These are phyloP conservation scores for Coemansia sp. DNA, from an alignment of 192 early-diverging fungal genomes.

Conservation along the genomic window DNA sequence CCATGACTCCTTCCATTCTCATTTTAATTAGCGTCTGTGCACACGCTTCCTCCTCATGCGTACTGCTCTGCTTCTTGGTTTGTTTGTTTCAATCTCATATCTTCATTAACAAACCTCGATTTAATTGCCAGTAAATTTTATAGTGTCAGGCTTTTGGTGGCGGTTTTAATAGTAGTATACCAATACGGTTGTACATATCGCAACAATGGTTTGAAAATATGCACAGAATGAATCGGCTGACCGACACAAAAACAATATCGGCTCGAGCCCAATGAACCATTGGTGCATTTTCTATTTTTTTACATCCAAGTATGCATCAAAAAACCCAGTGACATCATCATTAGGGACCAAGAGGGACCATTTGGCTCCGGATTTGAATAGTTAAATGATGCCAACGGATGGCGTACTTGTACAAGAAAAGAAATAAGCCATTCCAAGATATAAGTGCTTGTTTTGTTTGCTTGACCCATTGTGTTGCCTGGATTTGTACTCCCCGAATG, in stretches of 20 bases:
- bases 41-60: not conserved
- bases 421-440: not conserved
- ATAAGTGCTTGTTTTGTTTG: not conserved
- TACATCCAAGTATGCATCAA: not conserved
- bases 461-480: not conserved
- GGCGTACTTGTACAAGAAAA: not conserved
- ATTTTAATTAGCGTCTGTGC: not conserved
- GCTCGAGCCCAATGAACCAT: not conserved
- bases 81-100: not conserved
- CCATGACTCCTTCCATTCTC: not conserved
- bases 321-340: not conserved
- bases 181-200: not conserved
- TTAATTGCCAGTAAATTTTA: not conserved
- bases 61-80: not conserved
- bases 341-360: not conserved
- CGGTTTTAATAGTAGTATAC: not conserved
- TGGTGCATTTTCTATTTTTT: not conserved
- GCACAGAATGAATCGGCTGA: not conserved
- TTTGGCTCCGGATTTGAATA: not conserved
- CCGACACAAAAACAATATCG: not conserved
- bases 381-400: not conserved
- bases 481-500: constrained; percentile 3
- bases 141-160: not conserved
- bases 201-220: not conserved
- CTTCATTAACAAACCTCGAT: not conserved